These are phyloP conservation scores for Panicum hallii DNA, from an alignment of 202 grass and related monocot species.

Conservation along the genomic window DNA sequence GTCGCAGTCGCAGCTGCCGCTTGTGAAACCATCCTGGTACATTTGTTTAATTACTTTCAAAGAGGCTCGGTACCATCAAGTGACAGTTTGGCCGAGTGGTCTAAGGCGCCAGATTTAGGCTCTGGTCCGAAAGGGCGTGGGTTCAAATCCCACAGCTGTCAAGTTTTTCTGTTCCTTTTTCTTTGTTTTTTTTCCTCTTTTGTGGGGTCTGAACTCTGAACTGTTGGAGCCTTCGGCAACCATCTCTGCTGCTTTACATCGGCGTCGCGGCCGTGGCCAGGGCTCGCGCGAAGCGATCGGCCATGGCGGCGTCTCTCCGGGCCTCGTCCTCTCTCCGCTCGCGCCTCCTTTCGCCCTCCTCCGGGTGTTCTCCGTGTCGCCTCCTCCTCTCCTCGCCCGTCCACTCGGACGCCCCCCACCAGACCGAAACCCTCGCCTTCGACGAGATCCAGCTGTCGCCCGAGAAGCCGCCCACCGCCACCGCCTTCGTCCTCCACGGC, in stretches of 20 bases:
- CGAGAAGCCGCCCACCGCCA: constrained; percentile 60
- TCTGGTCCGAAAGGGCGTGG: constrained; percentile 89
- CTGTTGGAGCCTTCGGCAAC: not conserved
- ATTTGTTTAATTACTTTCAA: too few species aligned
- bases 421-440: constrained; percentile 82
- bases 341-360: constrained; percentile 51
- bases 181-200: not conserved
- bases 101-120: constrained; percentile 99
- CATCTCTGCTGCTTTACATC: not conserved
- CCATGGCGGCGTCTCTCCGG: constrained; percentile 64
- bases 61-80: not conserved
- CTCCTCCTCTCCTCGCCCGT: constrained; percentile 46
- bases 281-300: constrained; percentile 25
- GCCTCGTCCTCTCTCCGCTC: constrained; percentile 59
- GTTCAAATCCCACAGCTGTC: constrained; percentile 99
- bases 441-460: constrained; percentile 83
- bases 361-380: constrained; percentile 26
- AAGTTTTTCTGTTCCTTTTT: not conserved
- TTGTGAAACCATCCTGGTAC: too few species aligned
- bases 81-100: constrained; percentile 97
- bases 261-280: constrained; percentile 7
- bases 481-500: constrained; percentile 87
- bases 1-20: too few species aligned
- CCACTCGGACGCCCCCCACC: constrained; percentile 32
- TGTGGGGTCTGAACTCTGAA: not conserved